Conservation (phyloP, 352 stramenopile species). For the Phytophthora uliginosa region DNA sequence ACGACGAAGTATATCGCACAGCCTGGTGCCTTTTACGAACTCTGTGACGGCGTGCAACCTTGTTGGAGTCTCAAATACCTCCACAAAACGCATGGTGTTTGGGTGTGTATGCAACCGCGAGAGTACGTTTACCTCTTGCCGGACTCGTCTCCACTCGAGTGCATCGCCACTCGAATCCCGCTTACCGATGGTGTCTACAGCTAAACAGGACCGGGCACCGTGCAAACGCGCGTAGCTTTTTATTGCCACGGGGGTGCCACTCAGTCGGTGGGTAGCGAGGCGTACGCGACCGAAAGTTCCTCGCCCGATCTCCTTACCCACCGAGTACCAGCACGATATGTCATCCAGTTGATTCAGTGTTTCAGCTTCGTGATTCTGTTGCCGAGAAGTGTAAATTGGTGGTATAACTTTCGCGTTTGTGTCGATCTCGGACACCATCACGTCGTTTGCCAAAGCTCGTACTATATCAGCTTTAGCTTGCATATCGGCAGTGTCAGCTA, state of each 20-base stretch:
- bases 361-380: constrained; percentile 15
- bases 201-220: constrained; percentile 46
- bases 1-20: constrained; percentile 56
- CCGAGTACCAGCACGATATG: constrained; percentile 47
- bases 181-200: constrained; percentile 14
- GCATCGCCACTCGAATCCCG: constrained; percentile 29
- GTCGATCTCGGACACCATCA: neutral
- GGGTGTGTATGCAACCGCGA: constrained; percentile 45
- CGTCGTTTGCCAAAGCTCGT: constrained; percentile 12
- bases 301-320: constrained; percentile 58
- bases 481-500: constrained; percentile 14
- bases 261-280: constrained; percentile 55
- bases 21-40: constrained; percentile 42
- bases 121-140: constrained; percentile 63
- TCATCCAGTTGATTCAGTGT: constrained; percentile 23
- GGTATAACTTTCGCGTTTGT: neutral
- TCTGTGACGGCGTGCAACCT: constrained; percentile 72
- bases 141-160: constrained; percentile 73
- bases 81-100: constrained; percentile 61
- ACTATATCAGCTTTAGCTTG: constrained; percentile 21
- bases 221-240: constrained; percentile 71
- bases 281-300: constrained; percentile 69
- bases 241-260: constrained; percentile 54
- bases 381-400: neutral
- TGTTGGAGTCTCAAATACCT: constrained; percentile 69